Evolutionary conservation across 2,329 filamentous ascomycete genomes (phyloP).

Genomic region (Nigrospora oryzae): DNA sequence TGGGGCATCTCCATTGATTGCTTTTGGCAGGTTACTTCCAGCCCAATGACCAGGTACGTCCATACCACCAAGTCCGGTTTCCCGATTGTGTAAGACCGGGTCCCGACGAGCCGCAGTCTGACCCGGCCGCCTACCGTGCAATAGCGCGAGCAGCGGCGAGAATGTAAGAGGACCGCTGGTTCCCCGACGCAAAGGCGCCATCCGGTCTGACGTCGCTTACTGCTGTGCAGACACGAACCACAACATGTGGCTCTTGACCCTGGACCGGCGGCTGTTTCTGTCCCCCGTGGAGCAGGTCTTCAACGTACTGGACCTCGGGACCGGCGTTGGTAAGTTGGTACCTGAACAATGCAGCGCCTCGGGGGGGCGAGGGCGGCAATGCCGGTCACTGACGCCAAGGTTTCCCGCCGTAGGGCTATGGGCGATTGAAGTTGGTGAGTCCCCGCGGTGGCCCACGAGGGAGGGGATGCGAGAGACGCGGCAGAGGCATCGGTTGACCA

Average conservation of each 20-base stretch:
- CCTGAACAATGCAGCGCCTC: too few species aligned
- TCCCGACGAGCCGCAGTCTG: too few species aligned
- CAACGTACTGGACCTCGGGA: conserved; percentile 6
- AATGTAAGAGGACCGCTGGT: background rate
- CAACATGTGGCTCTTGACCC: conserved; percentile 3
- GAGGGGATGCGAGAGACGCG: too few species aligned
- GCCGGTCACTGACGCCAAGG: too few species aligned
- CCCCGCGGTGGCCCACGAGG: too few species aligned
- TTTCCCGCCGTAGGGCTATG: too few species aligned
- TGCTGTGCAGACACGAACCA: background rate
- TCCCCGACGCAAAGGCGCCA: too few species aligned
- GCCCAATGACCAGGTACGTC: conserved; percentile 5
- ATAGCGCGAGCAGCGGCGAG: conserved; percentile 1
- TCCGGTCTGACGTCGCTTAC: background rate
- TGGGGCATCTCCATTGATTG: background rate
- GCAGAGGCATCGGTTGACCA: too few species aligned
- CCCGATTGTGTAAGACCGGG: too few species aligned
- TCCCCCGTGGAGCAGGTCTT: conserved; percentile 4
- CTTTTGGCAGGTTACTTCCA: conserved; percentile 2
- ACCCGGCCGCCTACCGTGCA: background rate
- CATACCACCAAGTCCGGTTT: too few species aligned
- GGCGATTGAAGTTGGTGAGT: too few species aligned
- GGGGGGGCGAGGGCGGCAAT: too few species aligned
- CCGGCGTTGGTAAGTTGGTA: conserved; percentile 3
- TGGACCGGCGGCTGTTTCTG: conserved; percentile 2